Percentiles rank a stretch among this genome's conserved stretches.
Conservation (phyloP, 805 yeast species). For the Wickerhamomyces queroliae region DNA sequence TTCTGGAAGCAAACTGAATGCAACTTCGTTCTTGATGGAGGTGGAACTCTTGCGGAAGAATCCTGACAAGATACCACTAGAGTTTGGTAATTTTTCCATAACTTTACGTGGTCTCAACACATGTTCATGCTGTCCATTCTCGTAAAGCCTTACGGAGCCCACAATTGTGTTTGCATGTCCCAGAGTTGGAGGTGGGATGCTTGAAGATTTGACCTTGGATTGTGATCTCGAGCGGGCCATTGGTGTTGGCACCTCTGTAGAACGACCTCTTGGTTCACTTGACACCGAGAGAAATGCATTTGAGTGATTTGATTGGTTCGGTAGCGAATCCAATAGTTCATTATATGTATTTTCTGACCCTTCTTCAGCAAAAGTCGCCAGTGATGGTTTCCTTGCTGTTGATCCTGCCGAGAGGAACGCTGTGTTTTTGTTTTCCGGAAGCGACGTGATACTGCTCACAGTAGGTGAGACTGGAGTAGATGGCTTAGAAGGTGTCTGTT, state of each 20-base stretch:
- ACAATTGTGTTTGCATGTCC: slow-evolving; percentile 4
- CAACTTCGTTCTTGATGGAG: slow-evolving; percentile 11
- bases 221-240: background rate
- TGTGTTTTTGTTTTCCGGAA: too few species aligned
- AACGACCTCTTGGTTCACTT: background rate
- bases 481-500: too few species aligned
- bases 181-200: background rate
- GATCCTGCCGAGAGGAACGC: too few species aligned
- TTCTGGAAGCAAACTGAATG: slow-evolving; percentile 23
- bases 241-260: background rate
- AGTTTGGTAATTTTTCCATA: slow-evolving; percentile 17
- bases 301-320: background rate
- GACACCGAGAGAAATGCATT: background rate
- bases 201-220: too few species aligned
- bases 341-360: background rate
- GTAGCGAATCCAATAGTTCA: too few species aligned
- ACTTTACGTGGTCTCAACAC: slow-evolving; percentile 14
- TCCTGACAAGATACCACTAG: slow-evolving; percentile 18
- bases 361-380: slow-evolving; percentile 1
- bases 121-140: slow-evolving; percentile 22
- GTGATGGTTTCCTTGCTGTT: background rate
- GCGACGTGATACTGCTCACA: too few species aligned
- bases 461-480: too few species aligned
- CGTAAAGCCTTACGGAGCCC: slow-evolving; percentile 14
- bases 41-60: slow-evolving; percentile 13